Percentiles rank a stretch among this genome's conserved stretches.
Conservation (phyloP, 176 grass and related monocot species). For the Carex pumila region DNA sequence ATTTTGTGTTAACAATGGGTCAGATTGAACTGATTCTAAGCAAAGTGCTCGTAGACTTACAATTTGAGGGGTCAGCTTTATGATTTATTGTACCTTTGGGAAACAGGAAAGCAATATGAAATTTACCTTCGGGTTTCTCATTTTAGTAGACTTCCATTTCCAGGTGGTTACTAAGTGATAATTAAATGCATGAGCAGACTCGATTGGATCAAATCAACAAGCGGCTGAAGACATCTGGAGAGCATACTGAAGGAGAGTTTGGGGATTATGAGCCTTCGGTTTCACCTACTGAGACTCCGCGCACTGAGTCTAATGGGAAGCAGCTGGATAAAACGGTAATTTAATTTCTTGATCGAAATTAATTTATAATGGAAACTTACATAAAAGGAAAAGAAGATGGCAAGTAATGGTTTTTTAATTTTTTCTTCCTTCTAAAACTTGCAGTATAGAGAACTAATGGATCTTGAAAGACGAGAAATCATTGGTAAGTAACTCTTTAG, state of each 20-base stretch:
- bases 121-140: slow-evolving; percentile 53
- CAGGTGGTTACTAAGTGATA: slow-evolving; percentile 71
- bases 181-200: slow-evolving; percentile 72
- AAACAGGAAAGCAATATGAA: slow-evolving; percentile 20
- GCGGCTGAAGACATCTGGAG: slow-evolving; percentile 47
- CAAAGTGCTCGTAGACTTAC: neutral
- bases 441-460: slow-evolving; percentile 45
- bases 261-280: slow-evolving; percentile 34
- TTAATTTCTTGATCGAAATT: neutral
- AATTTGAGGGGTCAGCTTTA: neutral
- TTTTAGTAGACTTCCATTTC: slow-evolving; percentile 52
- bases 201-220: slow-evolving; percentile 84
- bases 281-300: slow-evolving; percentile 28
- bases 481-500: slow-evolving; percentile 56
- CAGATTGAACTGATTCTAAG: neutral
- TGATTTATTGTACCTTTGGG: neutral
- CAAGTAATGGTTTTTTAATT: neutral
- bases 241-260: slow-evolving; percentile 27
- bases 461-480: slow-evolving; percentile 74
- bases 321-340: slow-evolving; percentile 55
- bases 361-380: neutral
- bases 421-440: neutral
- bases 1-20: neutral
- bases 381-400: neutral
- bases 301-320: slow-evolving; percentile 26